Evolutionary conservation across 306 rosid genomes (phyloP), one percentile per base, ranked within the genome.

Genomic region (Cucumis melo): DNA sequence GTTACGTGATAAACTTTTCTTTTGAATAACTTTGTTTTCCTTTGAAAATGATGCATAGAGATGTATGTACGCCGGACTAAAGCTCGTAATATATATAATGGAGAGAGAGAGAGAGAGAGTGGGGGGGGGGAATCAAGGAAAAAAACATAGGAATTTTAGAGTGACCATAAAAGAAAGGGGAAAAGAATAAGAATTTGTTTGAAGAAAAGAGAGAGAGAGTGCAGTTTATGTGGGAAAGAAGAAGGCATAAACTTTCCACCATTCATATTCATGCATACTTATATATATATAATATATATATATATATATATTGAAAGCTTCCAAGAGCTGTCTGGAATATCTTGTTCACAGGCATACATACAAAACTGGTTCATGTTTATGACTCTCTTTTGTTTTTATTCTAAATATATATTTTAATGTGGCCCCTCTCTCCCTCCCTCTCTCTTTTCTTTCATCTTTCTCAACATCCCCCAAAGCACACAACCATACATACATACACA

Each of bases 271-370:
- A 32, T 32, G 36, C 36, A 32, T 32, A 32, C 5, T 32, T 32
- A 4, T 32, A 4, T 32, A 4, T 87, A 84, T 85, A 81, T 82
- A 83, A 81, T 82, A 83, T 13, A 0, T 51, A 2, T 42, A 42
- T 87, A 84, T 85, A 83, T 82, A 85, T 3, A 2, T 51, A 83
- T 90, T 70, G 81, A 78, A 84, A 61, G 78, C 82, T 80, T 79
- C 80, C 83, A 76, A 85, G 85, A 84, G 89, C 64, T 82, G 91
- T 90, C 93, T 90, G 96, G 93, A 88, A 92, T 92, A 88, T 92
- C 91, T 82, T 92, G 89, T 80, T 87, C 89, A 73, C 71, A 87
- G 91, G 78, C 97, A 91, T 87, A 82, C 96, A 70, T 48, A 70
- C 58, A 70, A 70, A 90, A 42, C 65, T 81, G 86, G 85, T 80